Evolutionary conservation across 306 rosid species (phyloP).

Genomic region (Dicorynia guianensis): DNA sequence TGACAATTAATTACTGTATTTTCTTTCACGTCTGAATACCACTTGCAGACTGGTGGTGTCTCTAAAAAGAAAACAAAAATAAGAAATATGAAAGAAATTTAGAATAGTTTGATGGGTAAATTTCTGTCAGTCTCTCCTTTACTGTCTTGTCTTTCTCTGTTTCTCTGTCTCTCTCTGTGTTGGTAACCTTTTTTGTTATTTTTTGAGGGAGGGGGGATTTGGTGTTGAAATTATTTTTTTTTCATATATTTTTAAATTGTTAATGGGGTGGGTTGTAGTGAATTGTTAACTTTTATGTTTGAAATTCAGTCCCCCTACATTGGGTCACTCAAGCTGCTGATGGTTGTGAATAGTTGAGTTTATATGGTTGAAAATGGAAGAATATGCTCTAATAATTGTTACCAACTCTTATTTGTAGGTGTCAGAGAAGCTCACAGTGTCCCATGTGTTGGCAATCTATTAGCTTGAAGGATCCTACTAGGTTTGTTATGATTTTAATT

Average conservation of each 20-base stretch:
- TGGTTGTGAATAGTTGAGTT: not conserved
- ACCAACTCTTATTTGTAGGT: slow-evolving; percentile 57
- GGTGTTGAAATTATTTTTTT: slow-evolving; percentile 4
- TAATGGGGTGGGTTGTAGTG: not conserved
- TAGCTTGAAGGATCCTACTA: slow-evolving; percentile 80
- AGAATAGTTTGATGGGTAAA: slow-evolving; percentile 18
- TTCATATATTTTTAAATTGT: not conserved
- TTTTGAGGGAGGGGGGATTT: slow-evolving; percentile 15
- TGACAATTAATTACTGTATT: too few species aligned
- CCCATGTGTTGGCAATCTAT: slow-evolving; percentile 96
- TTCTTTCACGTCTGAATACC: not conserved
- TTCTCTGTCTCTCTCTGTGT: not conserved
- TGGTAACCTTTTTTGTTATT: slow-evolving; percentile 10
- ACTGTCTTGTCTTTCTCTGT: too few species aligned
- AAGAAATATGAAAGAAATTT: not conserved
- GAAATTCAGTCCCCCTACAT: too few species aligned
- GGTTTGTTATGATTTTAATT: slow-evolving; percentile 55
- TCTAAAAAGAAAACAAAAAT: not conserved
- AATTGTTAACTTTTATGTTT: too few species aligned
- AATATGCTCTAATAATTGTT: slow-evolving; percentile 17
- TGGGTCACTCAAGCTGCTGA: not conserved
- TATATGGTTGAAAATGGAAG: slow-evolving; percentile 23
- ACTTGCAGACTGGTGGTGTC: not conserved
- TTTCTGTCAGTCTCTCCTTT: not conserved
- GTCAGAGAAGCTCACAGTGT: slow-evolving; percentile 95